A percentile compares a stretch with the other conserved stretches of the same genome.
phyloP scores from a whole-genome alignment of 768 basidiomycete genomes.

The Termitomyces sp. region DNA sequence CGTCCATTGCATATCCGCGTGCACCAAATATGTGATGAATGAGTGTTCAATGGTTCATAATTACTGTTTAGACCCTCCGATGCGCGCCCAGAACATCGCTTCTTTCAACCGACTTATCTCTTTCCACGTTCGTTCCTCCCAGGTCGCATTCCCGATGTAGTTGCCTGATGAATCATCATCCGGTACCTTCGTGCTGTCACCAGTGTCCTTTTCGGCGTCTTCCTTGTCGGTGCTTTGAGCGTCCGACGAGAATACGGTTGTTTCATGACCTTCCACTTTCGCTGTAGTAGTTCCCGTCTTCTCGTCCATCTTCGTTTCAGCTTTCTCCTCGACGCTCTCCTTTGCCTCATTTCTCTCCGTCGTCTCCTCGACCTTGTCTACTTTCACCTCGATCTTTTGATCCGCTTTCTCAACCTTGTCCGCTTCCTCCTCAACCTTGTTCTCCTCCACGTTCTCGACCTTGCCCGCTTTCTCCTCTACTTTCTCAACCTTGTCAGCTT shows the following conservation, averaged over 20 bases:
- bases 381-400: background rate
- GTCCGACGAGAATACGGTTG: background rate
- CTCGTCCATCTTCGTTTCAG: background rate
- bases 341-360: background rate
- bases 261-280: background rate
- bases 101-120: conserved; percentile 69
- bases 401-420: conserved; percentile 1
- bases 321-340: conserved; percentile 5
- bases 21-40: background rate
- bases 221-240: background rate
- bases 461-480: background rate
- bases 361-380: conserved; percentile 1
- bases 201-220: conserved; percentile 7
- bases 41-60: background rate
- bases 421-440: background rate
- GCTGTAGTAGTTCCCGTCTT: background rate
- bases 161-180: conserved; percentile 26
- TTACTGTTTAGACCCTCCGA: conserved; percentile 45
- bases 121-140: conserved; percentile 87
- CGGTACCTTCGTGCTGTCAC: conserved; percentile 8
- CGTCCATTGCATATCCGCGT: background rate
- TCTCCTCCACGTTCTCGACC: background rate
- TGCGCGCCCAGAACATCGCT: conserved; percentile 83
- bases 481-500: background rate
- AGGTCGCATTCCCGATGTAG: conserved; percentile 63